A percentile compares a stretch with the other conserved stretches of the same genome.
These are phyloP conservation scores for Aspergillus udagawae DNA, from an alignment of 2,329 filamentous ascomycete genomes.

Conservation along the genomic window DNA sequence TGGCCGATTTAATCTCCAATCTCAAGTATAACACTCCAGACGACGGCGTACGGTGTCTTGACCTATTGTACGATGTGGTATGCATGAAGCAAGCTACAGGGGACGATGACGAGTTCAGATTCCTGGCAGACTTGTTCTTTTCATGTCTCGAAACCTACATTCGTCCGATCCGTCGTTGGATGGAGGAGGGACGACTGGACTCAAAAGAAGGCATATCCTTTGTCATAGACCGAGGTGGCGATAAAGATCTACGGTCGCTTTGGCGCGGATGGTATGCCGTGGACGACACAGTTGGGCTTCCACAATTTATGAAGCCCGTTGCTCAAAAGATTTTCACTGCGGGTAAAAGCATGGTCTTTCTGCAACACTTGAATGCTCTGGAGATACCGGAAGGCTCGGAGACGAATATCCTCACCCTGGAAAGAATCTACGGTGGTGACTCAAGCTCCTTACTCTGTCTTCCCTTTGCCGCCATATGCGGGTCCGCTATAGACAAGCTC, in stretches of 20 bases:
- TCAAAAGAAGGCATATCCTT: constrained; percentile 70
- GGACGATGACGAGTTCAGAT: constrained; percentile 57
- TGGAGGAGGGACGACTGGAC: constrained; percentile 70
- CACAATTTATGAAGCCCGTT: constrained; percentile 68
- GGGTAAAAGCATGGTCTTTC: constrained; percentile 81
- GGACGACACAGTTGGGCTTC: constrained; percentile 54
- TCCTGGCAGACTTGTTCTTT: constrained; percentile 68
- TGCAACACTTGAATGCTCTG: constrained; percentile 63
- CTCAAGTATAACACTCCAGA: constrained; percentile 44
- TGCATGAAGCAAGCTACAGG: constrained; percentile 67
- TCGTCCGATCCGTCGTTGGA: constrained; percentile 75
- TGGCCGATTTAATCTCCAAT: constrained; percentile 60
- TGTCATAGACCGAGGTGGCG: constrained; percentile 56
- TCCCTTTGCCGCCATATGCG: constrained; percentile 64
- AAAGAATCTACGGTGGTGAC: constrained; percentile 39
- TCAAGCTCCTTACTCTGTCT: constrained; percentile 22
- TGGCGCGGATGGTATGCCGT: constrained; percentile 76
- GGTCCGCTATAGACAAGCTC: constrained; percentile 67
- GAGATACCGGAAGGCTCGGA: constrained; percentile 31
- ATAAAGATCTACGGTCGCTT: constrained; percentile 58
- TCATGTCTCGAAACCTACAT: constrained; percentile 79
- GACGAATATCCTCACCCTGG: constrained; percentile 27
- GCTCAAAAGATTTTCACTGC: constrained; percentile 74
- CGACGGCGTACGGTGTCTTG: constrained; percentile 68
- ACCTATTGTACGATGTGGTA: constrained; percentile 69